These are phyloP conservation scores for Monocercomonoides exilis DNA, from an alignment of 78 protist species.

Conservation along the genomic window DNA sequence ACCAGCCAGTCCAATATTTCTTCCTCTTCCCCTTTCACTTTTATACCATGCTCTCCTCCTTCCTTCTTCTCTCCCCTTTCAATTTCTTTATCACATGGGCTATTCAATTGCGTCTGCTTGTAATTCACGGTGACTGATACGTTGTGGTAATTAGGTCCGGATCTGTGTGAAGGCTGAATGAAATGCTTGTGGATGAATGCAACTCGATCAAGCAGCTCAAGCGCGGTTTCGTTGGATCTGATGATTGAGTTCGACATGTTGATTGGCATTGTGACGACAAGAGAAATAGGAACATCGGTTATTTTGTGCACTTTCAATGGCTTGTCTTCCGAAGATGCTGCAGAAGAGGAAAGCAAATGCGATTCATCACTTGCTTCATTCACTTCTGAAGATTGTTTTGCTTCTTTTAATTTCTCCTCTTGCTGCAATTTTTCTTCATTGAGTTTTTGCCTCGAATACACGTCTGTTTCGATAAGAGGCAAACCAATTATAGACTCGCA, in stretches of 20 bases:
- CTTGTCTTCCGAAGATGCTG: neutral
- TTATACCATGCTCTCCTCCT: no score
- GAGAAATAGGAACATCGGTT: neutral
- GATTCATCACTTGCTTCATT: neutral
- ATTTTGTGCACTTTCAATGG: neutral
- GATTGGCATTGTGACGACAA: neutral
- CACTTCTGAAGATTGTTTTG: neutral
- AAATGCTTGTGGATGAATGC: neutral
- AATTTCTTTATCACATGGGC: no score
- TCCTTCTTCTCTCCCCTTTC: no score
- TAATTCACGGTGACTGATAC: neutral
- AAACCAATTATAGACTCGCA: no score
- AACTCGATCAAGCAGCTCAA: neutral
- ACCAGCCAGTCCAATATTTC: neutral
- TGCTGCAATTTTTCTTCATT: neutral
- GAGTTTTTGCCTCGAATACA: no score
- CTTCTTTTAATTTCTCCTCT: neutral
- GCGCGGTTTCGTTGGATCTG: neutral
- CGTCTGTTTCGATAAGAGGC: no score
- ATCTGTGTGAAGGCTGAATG: neutral
- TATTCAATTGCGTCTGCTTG: no score
- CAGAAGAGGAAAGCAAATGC: neutral
- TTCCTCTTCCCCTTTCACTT: neutral
- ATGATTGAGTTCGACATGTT: neutral
- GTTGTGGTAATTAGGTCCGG: conserved; percentile 5